Base-by-base conservation (phyloP, 164 flowering plant species). In the Magnolia changhungtana region DNA sequence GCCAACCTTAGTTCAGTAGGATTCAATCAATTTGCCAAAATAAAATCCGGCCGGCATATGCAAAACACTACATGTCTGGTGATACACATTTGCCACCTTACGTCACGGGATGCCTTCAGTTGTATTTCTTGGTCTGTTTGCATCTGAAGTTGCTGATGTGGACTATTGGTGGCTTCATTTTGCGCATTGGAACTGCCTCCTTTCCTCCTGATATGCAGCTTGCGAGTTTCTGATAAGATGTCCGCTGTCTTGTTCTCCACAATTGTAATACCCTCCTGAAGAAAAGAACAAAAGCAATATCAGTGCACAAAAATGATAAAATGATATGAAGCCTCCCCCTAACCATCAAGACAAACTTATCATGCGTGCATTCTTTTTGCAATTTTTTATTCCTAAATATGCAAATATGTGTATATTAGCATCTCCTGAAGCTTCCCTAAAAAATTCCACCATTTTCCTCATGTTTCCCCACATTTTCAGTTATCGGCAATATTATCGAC, bases 41-140 rank as follows among this genome's bases (percentile, higher is more conserved):
- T n/a, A n/a, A 64, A 64, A 64, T n/a, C 24, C 67, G 6, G 24
- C 67, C 67, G 21, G 21, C 67, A 63, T 63, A 20, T 64, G 29
- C 10, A 64, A 64, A 64, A 64, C 19, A 59, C 16, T 59, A 65
- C 68, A 50, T 51, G 58, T 68, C 78, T 50, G 52, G 67, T 75
- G 73, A 84, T 74, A 90, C 88, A 89, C 73, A 88, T 84, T 84
- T 83, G 96, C 82, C 88, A 93, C 94, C 98, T 92, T 96, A 96
- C 99, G 89, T 96, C 99, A 89, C 99, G 98, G 79, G 99, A 94
- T 82, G 99, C 99, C 90, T 96, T 94, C 85, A 96, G 89, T 86
- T 91, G 95, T 55, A 86, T 91, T 83, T 92, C 98, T 74, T 82
- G 94, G 82, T 86, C 86, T 29, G 88, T 81, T 72, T 78, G 92